Conservation (phyloP, 371 early-diverging fungal genomes). For the Mucor mucedo region DNA sequence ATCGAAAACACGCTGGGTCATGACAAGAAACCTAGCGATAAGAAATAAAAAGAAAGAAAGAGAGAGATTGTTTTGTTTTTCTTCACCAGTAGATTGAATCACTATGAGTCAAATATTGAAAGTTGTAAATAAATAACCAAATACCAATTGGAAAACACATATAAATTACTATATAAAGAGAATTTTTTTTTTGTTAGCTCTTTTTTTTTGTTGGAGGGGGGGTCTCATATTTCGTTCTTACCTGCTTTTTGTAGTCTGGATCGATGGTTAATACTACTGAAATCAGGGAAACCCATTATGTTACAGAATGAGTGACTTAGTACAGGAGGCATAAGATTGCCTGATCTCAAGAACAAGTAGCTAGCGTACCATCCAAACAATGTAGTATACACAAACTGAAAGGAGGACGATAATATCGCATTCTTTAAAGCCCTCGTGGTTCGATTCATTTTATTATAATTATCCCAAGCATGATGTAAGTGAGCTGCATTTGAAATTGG, state of each 20-base stretch:
- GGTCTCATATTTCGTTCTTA: slow-evolving; percentile 12
- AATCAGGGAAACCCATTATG: slow-evolving; percentile 68
- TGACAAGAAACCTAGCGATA: slow-evolving; percentile 34
- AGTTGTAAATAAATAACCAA: slow-evolving; percentile 17
- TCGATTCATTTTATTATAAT: slow-evolving; percentile 44
- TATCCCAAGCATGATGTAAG: slow-evolving; percentile 66
- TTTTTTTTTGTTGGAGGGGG: neutral
- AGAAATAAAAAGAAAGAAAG: slow-evolving; percentile 8
- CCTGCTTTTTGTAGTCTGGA: slow-evolving; percentile 23
- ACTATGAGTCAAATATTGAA: slow-evolving; percentile 16
- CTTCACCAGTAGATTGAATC: slow-evolving; percentile 26
- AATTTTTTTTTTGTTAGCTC: neutral
- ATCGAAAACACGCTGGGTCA: slow-evolving; percentile 30
- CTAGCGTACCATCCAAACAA: slow-evolving; percentile 76
- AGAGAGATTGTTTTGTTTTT: neutral
- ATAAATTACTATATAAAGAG: slow-evolving; percentile 20
- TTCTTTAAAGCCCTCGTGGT: slow-evolving; percentile 36
- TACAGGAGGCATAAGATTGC: slow-evolving; percentile 45
- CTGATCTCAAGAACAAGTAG: slow-evolving; percentile 59
- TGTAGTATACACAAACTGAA: slow-evolving; percentile 69
- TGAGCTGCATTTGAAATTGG: slow-evolving; percentile 35
- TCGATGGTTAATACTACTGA: slow-evolving; percentile 28
- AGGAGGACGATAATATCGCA: slow-evolving; percentile 42
- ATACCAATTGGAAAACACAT: slow-evolving; percentile 26
- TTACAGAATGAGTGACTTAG: slow-evolving; percentile 70